A percentile compares a stretch with the other conserved stretches of the same genome.
These are phyloP conservation scores for Populus trichocarpa DNA, from an alignment of 441 rosid genomes.

Conservation along the genomic window DNA sequence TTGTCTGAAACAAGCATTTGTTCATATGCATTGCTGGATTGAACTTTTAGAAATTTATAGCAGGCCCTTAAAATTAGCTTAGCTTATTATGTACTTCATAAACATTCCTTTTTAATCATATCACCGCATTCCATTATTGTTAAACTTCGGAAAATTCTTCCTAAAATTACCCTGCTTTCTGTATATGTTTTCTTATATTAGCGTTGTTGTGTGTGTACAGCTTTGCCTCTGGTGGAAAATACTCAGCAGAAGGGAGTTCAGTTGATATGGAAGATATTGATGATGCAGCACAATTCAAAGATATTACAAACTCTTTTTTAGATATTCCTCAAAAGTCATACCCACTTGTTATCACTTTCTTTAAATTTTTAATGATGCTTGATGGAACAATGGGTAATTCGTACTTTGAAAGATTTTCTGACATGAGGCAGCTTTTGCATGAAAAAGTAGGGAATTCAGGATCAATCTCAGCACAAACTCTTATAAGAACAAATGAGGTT, in stretches of 20 bases:
- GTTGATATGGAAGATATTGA: slow-evolving; percentile 33
- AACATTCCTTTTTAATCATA: neutral
- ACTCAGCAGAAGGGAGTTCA: slow-evolving; percentile 17
- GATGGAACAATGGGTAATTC: slow-evolving; percentile 51
- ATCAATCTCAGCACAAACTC: slow-evolving; percentile 27
- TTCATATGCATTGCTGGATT: neutral
- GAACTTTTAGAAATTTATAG: neutral
- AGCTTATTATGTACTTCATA: neutral
- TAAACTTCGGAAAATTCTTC: neutral
- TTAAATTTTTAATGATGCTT: slow-evolving; percentile 57
- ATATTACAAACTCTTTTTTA: slow-evolving; percentile 43
- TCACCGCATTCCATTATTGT: neutral
- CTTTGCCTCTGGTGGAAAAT: slow-evolving; percentile 28
- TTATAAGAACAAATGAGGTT: slow-evolving; percentile 44
- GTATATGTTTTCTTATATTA: neutral
- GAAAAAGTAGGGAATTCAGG: slow-evolving; percentile 17
- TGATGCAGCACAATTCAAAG: slow-evolving; percentile 31
- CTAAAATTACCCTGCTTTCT: neutral
- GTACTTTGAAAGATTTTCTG: slow-evolving; percentile 41
- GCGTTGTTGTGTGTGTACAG: slow-evolving; percentile 20
- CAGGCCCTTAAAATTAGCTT: neutral
- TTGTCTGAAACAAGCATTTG: neutral
- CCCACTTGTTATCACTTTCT: slow-evolving; percentile 50
- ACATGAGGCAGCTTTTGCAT: slow-evolving; percentile 20
- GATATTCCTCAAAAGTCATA: slow-evolving; percentile 26